phyloP scores from a whole-genome alignment of 176 grass and related monocot genomes.

The Dactylis glomerata region DNA sequence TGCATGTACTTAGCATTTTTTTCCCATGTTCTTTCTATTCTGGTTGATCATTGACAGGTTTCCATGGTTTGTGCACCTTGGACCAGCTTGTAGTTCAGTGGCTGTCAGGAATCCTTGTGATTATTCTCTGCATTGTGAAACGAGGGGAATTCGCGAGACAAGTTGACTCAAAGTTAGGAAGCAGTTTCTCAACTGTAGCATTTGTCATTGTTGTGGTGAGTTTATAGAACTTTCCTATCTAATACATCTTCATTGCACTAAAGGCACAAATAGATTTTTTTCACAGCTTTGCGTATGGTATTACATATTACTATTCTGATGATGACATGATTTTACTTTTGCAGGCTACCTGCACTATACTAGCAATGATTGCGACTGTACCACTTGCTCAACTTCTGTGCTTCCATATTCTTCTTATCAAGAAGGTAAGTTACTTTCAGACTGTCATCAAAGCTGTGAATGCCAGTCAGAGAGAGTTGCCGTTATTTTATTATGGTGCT shows the following conservation, averaged over 20 bases:
- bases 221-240: background rate
- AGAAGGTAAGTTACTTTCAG: conserved; percentile 63
- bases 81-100: conserved; percentile 94
- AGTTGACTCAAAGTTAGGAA: conserved; percentile 87
- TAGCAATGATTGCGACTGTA: conserved; percentile 90
- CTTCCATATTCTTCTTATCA: conserved; percentile 97
- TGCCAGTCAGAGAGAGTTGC: background rate
- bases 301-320: background rate
- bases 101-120: conserved; percentile 64
- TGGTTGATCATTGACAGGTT: conserved; percentile 71
- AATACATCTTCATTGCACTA: background rate
- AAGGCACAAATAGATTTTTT: background rate
- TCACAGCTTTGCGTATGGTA: background rate
- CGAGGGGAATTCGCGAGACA: conserved; percentile 70
- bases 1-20: conserved; percentile 44
- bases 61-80: conserved; percentile 74
- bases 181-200: conserved; percentile 84
- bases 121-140: conserved; percentile 85
- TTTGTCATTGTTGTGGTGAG: conserved; percentile 98
- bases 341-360: conserved; percentile 79
- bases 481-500: background rate
- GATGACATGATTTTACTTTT: conserved; percentile 28
- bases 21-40: conserved; percentile 45
- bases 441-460: background rate
- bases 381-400: conserved; percentile 91